Percentiles rank a stretch among this genome's conserved stretches.
Conservation (phyloP, 2,329 filamentous ascomycete genomes). For the Fusarium armeniacum region DNA sequence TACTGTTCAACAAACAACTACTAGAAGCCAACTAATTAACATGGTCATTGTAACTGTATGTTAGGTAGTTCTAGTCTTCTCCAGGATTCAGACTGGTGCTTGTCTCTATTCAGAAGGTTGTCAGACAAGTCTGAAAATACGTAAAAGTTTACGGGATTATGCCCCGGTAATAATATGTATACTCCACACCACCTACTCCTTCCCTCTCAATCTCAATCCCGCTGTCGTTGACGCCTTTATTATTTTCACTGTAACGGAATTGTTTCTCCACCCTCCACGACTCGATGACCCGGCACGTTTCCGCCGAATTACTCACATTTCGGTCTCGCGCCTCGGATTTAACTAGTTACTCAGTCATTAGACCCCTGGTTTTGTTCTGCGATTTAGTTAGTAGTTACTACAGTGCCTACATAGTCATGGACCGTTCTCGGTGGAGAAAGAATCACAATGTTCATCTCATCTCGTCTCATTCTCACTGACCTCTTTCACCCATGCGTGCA, state of each 20-base stretch:
- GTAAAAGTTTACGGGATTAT: conserved; percentile 42
- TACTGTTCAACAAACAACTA: too few species aligned
- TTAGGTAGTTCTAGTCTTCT: not conserved
- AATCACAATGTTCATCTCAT: conserved; percentile 16
- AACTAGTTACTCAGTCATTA: conserved; percentile 16
- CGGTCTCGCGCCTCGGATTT: conserved; percentile 24
- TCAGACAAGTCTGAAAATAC: conserved; percentile 15
- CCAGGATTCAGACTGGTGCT: not conserved
- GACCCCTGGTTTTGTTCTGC: not conserved
- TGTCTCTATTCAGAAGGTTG: conserved; percentile 3
- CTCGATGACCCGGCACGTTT: conserved; percentile 20
- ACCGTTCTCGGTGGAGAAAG: conserved; percentile 33
- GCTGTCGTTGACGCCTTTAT: conserved; percentile 40
- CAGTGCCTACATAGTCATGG: conserved; percentile 26
- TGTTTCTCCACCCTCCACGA: conserved; percentile 40
- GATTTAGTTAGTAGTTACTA: not conserved
- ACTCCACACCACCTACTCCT: conserved; percentile 35
- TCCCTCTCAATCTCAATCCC: conserved; percentile 3
- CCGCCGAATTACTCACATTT: conserved; percentile 35
- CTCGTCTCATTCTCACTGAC: not conserved
- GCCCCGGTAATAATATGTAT: conserved; percentile 43
- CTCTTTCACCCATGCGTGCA: conserved; percentile 10
- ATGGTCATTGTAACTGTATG: not conserved
- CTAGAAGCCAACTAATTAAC: not conserved
- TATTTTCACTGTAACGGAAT: conserved; percentile 22